Base-by-base conservation (phyloP, 2,329 filamentous ascomycete genomes). In the Parastagonospora avenae region DNA sequence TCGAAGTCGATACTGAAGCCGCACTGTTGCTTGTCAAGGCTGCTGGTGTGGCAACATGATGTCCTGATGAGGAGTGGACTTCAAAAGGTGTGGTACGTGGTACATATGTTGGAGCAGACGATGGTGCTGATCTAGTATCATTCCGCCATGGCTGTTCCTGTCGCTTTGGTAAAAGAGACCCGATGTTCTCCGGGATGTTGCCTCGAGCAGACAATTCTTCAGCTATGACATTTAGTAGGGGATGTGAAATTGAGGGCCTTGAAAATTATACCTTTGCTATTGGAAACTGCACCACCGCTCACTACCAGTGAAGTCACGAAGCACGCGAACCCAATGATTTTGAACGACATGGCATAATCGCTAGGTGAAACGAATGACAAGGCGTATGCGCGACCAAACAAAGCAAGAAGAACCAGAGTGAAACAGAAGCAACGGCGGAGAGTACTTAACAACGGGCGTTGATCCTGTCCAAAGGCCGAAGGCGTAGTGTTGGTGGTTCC, bases 341-440 rank as follows among this genome's bases (percentile, higher is more conserved):
- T 70, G 63, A 68, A 62, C 69, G 62, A 70, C 71, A 74, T 74
- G 45, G 71, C 69, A 73, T 71, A 57, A 47, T 68, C 62, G 63
- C 59, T 59, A 29, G 30, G 30, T 40, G 42, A 67, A 70, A 66
- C 48, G 62, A 66, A 46, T 54, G 63, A 60, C 57, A 51, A 46
- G 55, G 54, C 50, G 48, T 40, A 46, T 40, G 32, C 32, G 53
- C n/a, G n/a, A n/a, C n/a, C n/a, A n/a, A n/a, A n/a, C n/a, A n/a
- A n/a, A n/a, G n/a, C 54, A 62, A 58, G 50, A 60, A 52, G 54
- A 58, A 51, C 46, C 62, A 54, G 49, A 55, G 42, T 55, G 62
- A 64, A 69, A 66, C 57, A 59, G 58, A 42, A 60, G 48, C 58
- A 59, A 60, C 63, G 60, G 59, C 57, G 58, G 58, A 48, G 55